Conservation (phyloP, 192 early-diverging fungal genomes). For the Podochytrium sp. region DNA sequence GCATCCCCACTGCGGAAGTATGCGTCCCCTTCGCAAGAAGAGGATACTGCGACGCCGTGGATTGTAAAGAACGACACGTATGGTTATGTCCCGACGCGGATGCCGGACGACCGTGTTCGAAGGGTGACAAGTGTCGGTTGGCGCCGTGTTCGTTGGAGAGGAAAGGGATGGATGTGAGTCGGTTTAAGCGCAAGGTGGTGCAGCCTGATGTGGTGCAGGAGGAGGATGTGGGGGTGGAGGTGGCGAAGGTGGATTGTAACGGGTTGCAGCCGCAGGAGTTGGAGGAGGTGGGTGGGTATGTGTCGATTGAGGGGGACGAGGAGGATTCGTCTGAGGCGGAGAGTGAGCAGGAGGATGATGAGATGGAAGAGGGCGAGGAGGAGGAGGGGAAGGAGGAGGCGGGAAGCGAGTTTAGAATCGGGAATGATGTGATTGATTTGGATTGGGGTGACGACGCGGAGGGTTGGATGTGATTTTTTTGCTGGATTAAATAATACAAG, state of each 20-base stretch:
- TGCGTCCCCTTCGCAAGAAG: conserved; percentile 1
- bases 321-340: not conserved
- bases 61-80: not conserved
- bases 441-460: not conserved
- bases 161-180: not conserved
- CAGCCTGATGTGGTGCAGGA: too few species aligned
- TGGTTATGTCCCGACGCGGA: conserved; percentile 14
- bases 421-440: conserved; percentile 3
- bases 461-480: conserved; percentile 1
- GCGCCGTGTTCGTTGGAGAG: not conserved
- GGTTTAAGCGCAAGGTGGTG: not conserved
- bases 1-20: not conserved
- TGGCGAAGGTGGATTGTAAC: not conserved
- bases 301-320: not conserved
- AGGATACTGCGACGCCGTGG: not conserved
- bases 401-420: not conserved
- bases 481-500: too few species aligned
- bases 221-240: not conserved
- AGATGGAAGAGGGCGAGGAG: not conserved
- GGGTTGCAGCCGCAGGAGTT: not conserved
- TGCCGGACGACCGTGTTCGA: not conserved
- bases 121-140: not conserved
- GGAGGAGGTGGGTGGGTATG: not conserved
- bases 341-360: not conserved
- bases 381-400: not conserved